Percentiles rank a stretch among this genome's conserved stretches.
phyloP scores from a whole-genome alignment of 176 grass and related monocot species.

The Musa acuminata region DNA sequence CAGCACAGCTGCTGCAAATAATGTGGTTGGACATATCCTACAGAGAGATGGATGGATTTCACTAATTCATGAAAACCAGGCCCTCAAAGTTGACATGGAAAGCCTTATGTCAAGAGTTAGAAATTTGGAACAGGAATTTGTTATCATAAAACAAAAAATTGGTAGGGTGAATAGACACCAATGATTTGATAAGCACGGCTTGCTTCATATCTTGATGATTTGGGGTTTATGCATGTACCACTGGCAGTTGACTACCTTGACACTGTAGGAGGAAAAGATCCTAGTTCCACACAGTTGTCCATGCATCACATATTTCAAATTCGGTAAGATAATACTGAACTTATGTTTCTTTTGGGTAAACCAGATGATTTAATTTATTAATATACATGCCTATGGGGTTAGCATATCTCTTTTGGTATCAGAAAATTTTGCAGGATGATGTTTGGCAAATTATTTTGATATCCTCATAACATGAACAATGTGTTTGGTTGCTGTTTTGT shows the following conservation, averaged over 20 bases:
- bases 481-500: not conserved
- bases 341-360: not conserved
- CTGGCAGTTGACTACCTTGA: not conserved
- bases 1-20: not conserved
- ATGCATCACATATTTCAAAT: not conserved
- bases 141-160: not conserved
- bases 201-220: not conserved
- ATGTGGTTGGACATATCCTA: not conserved
- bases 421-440: not conserved
- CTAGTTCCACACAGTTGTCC: not conserved
- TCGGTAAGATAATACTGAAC: not conserved
- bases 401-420: not conserved
- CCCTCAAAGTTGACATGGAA: slow-evolving; percentile 6
- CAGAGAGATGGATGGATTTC: slow-evolving; percentile 15
- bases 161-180: not conserved
- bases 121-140: slow-evolving; percentile 5
- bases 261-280: not conserved
- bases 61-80: slow-evolving; percentile 11
- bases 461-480: not conserved
- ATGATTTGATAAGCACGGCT: not conserved
- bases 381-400: not conserved
- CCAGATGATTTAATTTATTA: not conserved
- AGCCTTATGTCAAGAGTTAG: not conserved
- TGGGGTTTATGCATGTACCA: not conserved
- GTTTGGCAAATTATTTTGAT: not conserved